Evolutionary conservation across 106 monocot genomes (phyloP), one percentile per base, ranked within the genome.

Genomic region (Vanilla planifolia): DNA sequence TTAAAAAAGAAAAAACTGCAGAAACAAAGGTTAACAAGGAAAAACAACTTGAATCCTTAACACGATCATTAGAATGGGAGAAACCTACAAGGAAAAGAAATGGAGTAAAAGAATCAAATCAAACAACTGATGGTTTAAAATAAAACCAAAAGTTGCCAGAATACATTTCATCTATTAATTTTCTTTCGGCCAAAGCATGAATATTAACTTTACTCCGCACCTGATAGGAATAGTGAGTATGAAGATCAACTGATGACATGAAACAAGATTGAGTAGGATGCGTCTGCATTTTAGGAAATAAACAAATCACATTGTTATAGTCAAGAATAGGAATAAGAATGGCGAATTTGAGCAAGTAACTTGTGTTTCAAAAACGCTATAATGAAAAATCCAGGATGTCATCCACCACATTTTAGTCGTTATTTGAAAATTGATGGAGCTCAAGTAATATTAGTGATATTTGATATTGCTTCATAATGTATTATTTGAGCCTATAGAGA

Each of bases 171-270:
- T 1, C 40, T 9, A 9, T 40, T 9, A 40, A 7, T 50, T 55
- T 33, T 32, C 53, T 32, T 55, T 32, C 32, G 17, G 5, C 14
- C 53, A 32, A 57, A 57, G 14, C 34, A 20, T 22, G 5, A 19
- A 3, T 36, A 35, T 1, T 22, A 50, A n/a, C 3, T n/a, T 24
- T 6, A 33, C n/a, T 10, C 17, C 64, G 23, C 26, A 91, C 91
- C 85, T 91, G 91, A 65, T 91, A 91, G 11, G 91, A 91, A 51
- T 91, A 91, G 60, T 91, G 91, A 6, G 91, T 91, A 51, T 91
- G 91, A 22, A 91, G 64, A 73, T 91, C 91, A 8, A 91, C 68
- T 2, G 91, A 82, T 14, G 91, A 91, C 91, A 91, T 91, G 79
- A 91, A 91, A 62, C 91, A 91, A 23, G 91, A 80, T 39, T 91